Percentiles rank a stretch among this genome's conserved stretches.
Evolutionary conservation across 2,329 filamentous ascomycete species (phyloP).

Genomic region (Acrocalymma vagum): DNA sequence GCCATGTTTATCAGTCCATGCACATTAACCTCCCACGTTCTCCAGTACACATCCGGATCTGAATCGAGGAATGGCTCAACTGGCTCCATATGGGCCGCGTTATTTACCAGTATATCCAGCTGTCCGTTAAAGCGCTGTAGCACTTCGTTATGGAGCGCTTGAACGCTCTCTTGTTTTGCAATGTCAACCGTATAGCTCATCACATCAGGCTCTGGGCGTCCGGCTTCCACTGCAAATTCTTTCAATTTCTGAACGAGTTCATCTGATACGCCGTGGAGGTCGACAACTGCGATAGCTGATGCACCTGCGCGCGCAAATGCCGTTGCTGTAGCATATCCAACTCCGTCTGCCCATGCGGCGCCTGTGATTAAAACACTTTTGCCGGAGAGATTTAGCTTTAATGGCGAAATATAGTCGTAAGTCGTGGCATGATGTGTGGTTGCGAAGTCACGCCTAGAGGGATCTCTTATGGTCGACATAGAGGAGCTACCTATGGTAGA

Average conservation of each 20-base stretch:
- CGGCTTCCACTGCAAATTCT: slow-evolving; percentile 8
- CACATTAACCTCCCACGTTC: slow-evolving; percentile 58
- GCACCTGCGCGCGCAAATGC: slow-evolving; percentile 18
- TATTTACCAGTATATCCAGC: slow-evolving; percentile 58
- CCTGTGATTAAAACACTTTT: slow-evolving; percentile 15
- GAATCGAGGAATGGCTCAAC: slow-evolving; percentile 38
- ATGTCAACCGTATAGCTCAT: slow-evolving; percentile 14
- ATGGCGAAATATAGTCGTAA: slow-evolving; percentile 18
- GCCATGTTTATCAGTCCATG: slow-evolving; percentile 56
- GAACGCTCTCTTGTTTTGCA: slow-evolving; percentile 2
- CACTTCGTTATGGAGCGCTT: slow-evolving; percentile 1
- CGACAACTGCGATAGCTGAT: slow-evolving; percentile 9
- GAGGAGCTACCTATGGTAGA: too few species aligned
- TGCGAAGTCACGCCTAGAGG: slow-evolving; percentile 9
- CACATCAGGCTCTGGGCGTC: slow-evolving; percentile 9
- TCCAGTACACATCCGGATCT: slow-evolving; percentile 50
- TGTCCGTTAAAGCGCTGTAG: slow-evolving; percentile 1
- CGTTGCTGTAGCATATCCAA: slow-evolving; percentile 18
- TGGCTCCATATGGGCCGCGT: slow-evolving; percentile 50
- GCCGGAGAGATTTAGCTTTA: slow-evolving; percentile 11
- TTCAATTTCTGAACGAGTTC: slow-evolving; percentile 11
- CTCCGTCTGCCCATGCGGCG: slow-evolving; percentile 15
- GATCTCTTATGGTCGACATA: not conserved
- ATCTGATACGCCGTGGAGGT: slow-evolving; percentile 11
- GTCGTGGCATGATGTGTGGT: slow-evolving; percentile 12